phyloP scores from a whole-genome alignment of 179 eudicot species.

The Pouteria campechiana region DNA sequence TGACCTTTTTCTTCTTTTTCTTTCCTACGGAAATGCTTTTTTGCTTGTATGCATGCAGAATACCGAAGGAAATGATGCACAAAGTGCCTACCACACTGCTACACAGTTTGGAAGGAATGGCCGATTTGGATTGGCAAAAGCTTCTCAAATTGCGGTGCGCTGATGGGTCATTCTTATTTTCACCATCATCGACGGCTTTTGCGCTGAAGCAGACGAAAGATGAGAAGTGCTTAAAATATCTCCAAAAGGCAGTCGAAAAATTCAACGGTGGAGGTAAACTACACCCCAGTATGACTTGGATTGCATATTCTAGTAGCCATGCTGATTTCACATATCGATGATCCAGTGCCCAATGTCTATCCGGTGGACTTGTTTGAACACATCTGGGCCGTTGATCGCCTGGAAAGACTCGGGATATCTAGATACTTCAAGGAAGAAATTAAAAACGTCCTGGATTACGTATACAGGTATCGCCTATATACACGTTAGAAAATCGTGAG shows the following conservation, averaged over 20 bases:
- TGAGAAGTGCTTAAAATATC: constrained; percentile 52
- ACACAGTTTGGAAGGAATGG: constrained; percentile 83
- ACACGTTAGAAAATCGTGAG: background rate
- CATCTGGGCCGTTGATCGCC: constrained; percentile 71
- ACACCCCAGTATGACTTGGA: background rate
- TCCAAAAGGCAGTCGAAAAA: constrained; percentile 37
- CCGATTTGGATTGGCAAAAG: constrained; percentile 65
- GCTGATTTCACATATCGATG: background rate
- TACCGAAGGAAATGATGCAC: constrained; percentile 78
- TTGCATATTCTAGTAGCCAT: background rate
- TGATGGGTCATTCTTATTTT: constrained; percentile 91
- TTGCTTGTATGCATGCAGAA: constrained; percentile 29
- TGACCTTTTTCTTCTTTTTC: too few relatives aligned
- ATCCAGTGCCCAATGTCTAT: constrained; percentile 65
- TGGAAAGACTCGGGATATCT: constrained; percentile 73
- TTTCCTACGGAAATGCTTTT: background rate
- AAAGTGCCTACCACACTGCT: constrained; percentile 73
- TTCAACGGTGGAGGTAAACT: constrained; percentile 86
- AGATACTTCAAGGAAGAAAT: constrained; percentile 56
- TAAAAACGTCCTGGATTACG: constrained; percentile 42
- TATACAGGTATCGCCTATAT: constrained; percentile 33
- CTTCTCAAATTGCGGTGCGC: constrained; percentile 50
- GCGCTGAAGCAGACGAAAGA: constrained; percentile 83
- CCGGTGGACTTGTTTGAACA: constrained; percentile 91
- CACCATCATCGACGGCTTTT: constrained; percentile 94